Evolutionary conservation across 2,329 filamentous ascomycete species (phyloP).

Genomic region (Huntiella savannae): DNA sequence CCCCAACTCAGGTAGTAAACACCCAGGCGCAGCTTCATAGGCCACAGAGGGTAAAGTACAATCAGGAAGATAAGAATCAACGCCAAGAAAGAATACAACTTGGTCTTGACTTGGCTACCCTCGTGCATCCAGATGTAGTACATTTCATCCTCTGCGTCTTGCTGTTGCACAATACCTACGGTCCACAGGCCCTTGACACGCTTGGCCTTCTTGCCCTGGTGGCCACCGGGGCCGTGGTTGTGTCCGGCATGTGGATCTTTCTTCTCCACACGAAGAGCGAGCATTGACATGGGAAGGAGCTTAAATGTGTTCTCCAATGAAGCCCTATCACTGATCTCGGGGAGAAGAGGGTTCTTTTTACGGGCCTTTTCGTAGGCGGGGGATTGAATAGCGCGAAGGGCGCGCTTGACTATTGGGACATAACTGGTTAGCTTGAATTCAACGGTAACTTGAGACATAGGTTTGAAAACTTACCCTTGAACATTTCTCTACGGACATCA

Average conservation of each 20-base stretch:
- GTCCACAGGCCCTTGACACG: conserved; percentile 92
- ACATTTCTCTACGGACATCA: conserved; percentile 95
- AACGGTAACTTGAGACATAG: not conserved
- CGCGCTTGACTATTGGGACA: conserved; percentile 60
- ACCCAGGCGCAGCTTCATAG: conserved; percentile 70
- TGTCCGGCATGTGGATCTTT: conserved; percentile 41
- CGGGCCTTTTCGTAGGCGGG: conserved; percentile 77
- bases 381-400: conserved; percentile 73
- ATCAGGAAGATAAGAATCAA: conserved; percentile 69
- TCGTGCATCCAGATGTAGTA: conserved; percentile 98
- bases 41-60: conserved; percentile 94
- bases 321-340: conserved; percentile 69
- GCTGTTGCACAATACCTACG: conserved; percentile 87
- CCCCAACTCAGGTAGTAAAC: conserved; percentile 97
- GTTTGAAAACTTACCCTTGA: conserved; percentile 45
- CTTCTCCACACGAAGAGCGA: conserved; percentile 79
- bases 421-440: not conserved
- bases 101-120: conserved; percentile 80
- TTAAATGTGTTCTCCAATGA: conserved; percentile 90
- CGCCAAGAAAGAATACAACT: conserved; percentile 72
- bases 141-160: conserved; percentile 69
- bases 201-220: conserved; percentile 53
- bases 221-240: conserved; percentile 35
- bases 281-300: conserved; percentile 79
- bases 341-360: conserved; percentile 76